Evolutionary conservation across 116 monocot genomes (phyloP), one percentile per base, ranked within the genome.

Genomic region (Cymodocea nodosa): DNA sequence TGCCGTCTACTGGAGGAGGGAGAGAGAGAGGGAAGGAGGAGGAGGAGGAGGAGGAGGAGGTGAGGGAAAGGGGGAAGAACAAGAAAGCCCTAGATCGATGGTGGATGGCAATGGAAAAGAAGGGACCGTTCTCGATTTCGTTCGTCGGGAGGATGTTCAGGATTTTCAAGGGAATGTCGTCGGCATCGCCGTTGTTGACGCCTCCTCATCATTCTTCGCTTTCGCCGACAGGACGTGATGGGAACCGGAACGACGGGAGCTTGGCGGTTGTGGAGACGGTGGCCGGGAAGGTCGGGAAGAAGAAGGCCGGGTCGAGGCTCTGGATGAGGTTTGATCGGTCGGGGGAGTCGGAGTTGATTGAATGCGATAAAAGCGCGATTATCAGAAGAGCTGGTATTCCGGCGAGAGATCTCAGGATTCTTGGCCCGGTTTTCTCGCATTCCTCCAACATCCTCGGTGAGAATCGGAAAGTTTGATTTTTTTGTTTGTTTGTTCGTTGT

Each of bases 381-480:
- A 69, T 81, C 16, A 37, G 51, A 51, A 57, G 81, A 13, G 76
- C 23, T 13, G 35, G 52, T 19, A 50, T 81, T 59, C 81, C 76
- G 15, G 23, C 69, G 13, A 68, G 81, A 2, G 81, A 81, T 57
- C 73, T 81, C 40, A 68, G 81, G 48, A 73, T 81, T 23, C 81
- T 76, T 16, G 81, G 81, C 13, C 81, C 81, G 4, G 65, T 81
- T 3, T 81, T 76, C 61, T 76, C 81, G 30, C 72, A 66, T 5
- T 81, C 81, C 12, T 73, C 81, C 51, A 81, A 62, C 52, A 81
- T 81, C 17, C 58, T 81, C 13, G 73, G 81, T 81, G 51, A 74
- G 70, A 24, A 3, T 59, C 30, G 17, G 2, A 6, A 15, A 15
- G 8, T 53, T 54, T 52, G 24, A 56, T 62, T 67, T 6, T 53